phyloP scores from a whole-genome alignment of 1,284 basidiomycete genomes.

The Mycena sp. region DNA sequence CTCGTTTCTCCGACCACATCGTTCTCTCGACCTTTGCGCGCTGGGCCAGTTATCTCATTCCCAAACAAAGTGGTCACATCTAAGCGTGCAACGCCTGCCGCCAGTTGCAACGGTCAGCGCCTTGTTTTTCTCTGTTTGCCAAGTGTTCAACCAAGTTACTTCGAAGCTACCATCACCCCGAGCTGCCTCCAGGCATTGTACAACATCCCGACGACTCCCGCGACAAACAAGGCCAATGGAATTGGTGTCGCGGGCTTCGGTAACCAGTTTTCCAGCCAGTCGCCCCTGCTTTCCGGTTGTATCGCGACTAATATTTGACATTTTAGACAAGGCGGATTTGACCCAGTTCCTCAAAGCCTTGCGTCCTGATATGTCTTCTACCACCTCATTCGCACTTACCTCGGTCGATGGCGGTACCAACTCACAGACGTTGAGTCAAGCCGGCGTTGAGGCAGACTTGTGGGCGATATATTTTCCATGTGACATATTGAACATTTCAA shows the following conservation, averaged over 20 bases:
- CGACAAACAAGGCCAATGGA: constrained; percentile 43
- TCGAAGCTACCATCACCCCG: background rate
- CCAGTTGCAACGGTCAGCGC: background rate
- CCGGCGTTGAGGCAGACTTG: background rate
- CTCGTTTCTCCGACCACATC: constrained; percentile 54
- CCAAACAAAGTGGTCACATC: too few relatives aligned
- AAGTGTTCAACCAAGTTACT: background rate
- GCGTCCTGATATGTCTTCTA: background rate
- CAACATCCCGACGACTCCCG: constrained; percentile 39
- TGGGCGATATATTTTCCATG: background rate
- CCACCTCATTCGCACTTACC: constrained; percentile 32
- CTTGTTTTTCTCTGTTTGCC: background rate
- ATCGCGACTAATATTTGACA: too few relatives aligned
- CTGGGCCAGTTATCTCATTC: background rate
- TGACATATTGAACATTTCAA: background rate
- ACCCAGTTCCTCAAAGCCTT: background rate
- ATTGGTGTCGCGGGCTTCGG: constrained; percentile 53
- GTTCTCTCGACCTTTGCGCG: background rate
- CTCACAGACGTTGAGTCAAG: background rate
- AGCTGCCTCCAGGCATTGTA: background rate
- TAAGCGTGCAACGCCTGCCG: background rate
- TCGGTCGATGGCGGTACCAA: constrained; percentile 35
- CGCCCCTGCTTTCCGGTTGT: background rate
- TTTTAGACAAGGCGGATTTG: constrained; percentile 25
- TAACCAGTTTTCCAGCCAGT: constrained; percentile 45